Evolutionary conservation across 78 protist genomes (phyloP).

Genomic region (Dictyostelium discoideum): DNA sequence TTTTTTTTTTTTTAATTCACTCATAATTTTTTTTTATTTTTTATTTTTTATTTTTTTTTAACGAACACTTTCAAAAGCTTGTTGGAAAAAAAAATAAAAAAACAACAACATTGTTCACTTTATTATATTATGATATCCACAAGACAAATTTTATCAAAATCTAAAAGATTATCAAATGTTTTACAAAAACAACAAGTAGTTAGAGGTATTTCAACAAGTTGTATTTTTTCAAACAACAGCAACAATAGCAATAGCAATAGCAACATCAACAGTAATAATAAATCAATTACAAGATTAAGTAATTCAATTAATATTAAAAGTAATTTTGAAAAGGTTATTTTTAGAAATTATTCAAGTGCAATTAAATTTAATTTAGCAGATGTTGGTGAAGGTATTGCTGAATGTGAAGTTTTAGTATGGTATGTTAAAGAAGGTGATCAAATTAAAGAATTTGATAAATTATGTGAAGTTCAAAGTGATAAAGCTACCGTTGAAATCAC

Average conservation of each 20-base stretch:
- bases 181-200: background rate
- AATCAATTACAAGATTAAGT: background rate
- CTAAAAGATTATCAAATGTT: background rate
- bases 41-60: background rate
- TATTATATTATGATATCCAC: background rate
- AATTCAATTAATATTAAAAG: background rate
- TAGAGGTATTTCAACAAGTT: background rate
- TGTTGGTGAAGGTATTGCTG: constrained; percentile 97
- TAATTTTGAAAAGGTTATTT: background rate
- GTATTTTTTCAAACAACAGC: background rate
- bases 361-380: constrained; percentile 92
- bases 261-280: background rate
- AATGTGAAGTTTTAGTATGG: constrained; percentile 95
- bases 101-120: background rate
- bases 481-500: constrained; percentile 96
- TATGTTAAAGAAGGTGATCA: constrained; percentile 89
- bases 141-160: background rate
- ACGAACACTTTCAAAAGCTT: background rate
- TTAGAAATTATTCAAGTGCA: constrained; percentile 11
- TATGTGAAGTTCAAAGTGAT: constrained; percentile 96
- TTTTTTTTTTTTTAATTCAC: background rate
- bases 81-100: background rate
- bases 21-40: background rate
- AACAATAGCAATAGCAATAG: background rate
- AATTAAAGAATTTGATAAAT: constrained; percentile 89